Percentiles rank a stretch among this genome's conserved stretches.
Evolutionary conservation across 345 rosid genomes (phyloP).

Genomic region (Pseudoturritis turrita): DNA sequence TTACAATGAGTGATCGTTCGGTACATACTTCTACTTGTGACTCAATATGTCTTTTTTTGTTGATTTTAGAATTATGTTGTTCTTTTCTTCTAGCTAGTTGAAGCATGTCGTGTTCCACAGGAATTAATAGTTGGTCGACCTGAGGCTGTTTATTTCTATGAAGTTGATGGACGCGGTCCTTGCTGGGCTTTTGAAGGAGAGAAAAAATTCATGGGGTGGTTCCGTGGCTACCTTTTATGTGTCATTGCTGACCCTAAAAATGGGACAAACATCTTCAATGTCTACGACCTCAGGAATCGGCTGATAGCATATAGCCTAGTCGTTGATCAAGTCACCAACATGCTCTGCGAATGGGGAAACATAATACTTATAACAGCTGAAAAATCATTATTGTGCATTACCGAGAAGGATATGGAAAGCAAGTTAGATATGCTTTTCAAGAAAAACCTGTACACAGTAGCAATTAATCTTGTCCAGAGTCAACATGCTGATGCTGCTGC

Average conservation of each 20-base stretch:
- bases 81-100: not conserved
- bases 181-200: constrained; percentile 99
- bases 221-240: constrained; percentile 88
- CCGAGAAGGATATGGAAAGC: constrained; percentile 99
- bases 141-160: constrained; percentile 95
- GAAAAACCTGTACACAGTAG: constrained; percentile 89
- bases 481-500: constrained; percentile 99
- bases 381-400: constrained; percentile 69
- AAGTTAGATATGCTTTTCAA: constrained; percentile 97
- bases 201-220: constrained; percentile 91
- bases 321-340: constrained; percentile 80
- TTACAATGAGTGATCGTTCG: constrained; percentile 88
- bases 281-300: constrained; percentile 88
- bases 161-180: constrained; percentile 98
- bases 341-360: constrained; percentile 98
- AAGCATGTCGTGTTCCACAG: constrained; percentile 38
- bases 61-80: not conserved
- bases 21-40: constrained; percentile 35
- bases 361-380: constrained; percentile 70
- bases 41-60: not conserved
- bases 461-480: constrained; percentile 95
- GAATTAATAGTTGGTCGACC: constrained; percentile 90
- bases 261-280: constrained; percentile 64
- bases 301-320: constrained; percentile 83
- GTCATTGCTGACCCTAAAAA: constrained; percentile 87